Evolutionary conservation across 768 basidiomycete genomes (phyloP).

Genomic region (Cystobasidium ongulense): DNA sequence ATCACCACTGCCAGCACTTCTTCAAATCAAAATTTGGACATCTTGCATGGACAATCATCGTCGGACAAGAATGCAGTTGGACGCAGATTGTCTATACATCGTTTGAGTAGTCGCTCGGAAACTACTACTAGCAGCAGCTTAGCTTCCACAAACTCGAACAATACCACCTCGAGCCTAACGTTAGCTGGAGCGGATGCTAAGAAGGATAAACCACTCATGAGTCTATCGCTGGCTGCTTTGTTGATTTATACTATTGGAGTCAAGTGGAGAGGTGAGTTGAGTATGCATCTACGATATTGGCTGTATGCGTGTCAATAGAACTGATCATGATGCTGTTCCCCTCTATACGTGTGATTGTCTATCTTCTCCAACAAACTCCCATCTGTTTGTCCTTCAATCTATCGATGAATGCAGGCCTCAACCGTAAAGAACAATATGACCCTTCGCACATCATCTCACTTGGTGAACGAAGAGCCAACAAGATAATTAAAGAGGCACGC

Average conservation of each 20-base stretch:
- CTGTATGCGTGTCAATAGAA: too few relatives aligned
- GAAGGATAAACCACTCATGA: slow-evolving; percentile 51
- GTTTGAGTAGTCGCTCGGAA: slow-evolving; percentile 12
- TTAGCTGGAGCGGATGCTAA: background rate
- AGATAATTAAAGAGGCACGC: slow-evolving; percentile 54
- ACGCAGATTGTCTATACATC: slow-evolving; percentile 1
- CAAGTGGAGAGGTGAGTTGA: slow-evolving; percentile 61
- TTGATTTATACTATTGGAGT: slow-evolving; percentile 93
- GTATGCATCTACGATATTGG: background rate
- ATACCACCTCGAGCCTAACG: background rate
- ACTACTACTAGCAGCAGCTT: slow-evolving; percentile 2
- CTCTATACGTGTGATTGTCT: too few relatives aligned
- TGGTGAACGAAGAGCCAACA: slow-evolving; percentile 71
- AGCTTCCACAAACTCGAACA: background rate
- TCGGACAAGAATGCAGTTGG: background rate
- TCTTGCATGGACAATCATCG: background rate
- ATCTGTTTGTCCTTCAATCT: background rate
- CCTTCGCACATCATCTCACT: slow-evolving; percentile 86
- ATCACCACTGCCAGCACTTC: background rate
- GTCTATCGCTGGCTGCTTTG: slow-evolving; percentile 60
- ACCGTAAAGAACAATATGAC: slow-evolving; percentile 73
- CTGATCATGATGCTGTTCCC: too few relatives aligned
- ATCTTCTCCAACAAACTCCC: too few relatives aligned
- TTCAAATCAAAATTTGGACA: background rate
- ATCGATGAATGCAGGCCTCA: slow-evolving; percentile 52